These are phyloP conservation scores for Pyrenochaeta sp. DNA, from an alignment of 2,329 filamentous ascomycete species.

Conservation along the genomic window DNA sequence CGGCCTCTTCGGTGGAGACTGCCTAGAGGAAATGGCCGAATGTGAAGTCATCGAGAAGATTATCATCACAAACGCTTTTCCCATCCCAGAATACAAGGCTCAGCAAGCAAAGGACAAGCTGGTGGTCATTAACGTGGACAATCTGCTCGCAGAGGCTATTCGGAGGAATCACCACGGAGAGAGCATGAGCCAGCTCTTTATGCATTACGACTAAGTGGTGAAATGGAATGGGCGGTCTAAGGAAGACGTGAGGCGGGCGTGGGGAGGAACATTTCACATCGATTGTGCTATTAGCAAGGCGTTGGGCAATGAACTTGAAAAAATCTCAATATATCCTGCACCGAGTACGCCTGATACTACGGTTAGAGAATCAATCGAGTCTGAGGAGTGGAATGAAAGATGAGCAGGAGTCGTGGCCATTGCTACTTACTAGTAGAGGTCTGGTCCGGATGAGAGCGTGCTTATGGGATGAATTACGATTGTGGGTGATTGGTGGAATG, in stretches of 20 bases:
- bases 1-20: conserved; percentile 89
- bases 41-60: conserved; percentile 95
- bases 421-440: too few relatives aligned
- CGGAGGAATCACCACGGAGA: conserved; percentile 96
- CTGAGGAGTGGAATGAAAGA: too few relatives aligned
- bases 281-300: conserved; percentile 14
- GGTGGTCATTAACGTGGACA: conserved; percentile 86
- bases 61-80: conserved; percentile 96
- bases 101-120: conserved; percentile 76
- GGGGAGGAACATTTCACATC: background rate
- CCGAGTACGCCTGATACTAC: too few relatives aligned
- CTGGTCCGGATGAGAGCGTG: conserved; percentile 1
- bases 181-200: conserved; percentile 66
- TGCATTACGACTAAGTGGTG: conserved; percentile 48
- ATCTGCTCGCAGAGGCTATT: conserved; percentile 88
- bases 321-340: too few relatives aligned
- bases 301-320: conserved; percentile 9
- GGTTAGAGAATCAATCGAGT: too few relatives aligned
- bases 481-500: too few relatives aligned
- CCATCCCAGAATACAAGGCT: conserved; percentile 78
- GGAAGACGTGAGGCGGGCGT: too few relatives aligned
- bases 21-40: conserved; percentile 85
- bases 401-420: too few relatives aligned
- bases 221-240: background rate
- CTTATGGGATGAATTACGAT: conserved; percentile 8